Evolutionary conservation across 1,284 basidiomycete genomes (phyloP).

Genomic region (Cutaneotrichosporon sp.): DNA sequence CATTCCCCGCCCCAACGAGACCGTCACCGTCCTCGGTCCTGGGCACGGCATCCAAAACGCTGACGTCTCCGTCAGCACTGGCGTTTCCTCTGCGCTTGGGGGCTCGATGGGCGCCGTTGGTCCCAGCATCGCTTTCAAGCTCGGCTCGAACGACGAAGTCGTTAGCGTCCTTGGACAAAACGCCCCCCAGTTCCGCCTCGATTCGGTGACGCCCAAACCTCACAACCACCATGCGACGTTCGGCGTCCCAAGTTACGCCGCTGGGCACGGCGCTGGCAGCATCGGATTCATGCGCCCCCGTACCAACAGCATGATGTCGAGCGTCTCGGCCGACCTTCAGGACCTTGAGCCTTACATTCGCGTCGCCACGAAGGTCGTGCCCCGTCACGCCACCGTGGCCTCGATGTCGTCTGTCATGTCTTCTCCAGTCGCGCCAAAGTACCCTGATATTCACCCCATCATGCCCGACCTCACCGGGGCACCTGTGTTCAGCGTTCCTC

Average conservation of each 20-base stretch:
- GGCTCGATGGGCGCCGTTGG: neutral
- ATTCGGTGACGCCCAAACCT: neutral
- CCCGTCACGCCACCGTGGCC: neutral
- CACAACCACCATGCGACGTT: neutral
- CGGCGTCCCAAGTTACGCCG: neutral
- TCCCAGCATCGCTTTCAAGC: neutral
- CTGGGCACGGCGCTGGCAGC: neutral
- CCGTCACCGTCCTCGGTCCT: neutral
- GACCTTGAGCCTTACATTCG: neutral
- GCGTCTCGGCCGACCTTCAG: neutral
- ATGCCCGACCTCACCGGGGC: neutral
- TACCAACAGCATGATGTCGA: neutral
- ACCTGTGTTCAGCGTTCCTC: neutral
- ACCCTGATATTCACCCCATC: neutral
- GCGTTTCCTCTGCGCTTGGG: neutral
- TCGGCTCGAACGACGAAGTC: neutral
- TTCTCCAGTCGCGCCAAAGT: neutral
- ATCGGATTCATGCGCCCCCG: neutral
- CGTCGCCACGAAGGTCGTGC: neutral
- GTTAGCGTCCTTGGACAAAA: neutral
- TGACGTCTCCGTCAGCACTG: neutral
- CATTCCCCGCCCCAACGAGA: neutral
- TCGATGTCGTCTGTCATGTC: neutral
- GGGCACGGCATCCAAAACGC: neutral
- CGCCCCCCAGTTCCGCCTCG: neutral